Evolutionary conservation across 495 filamentous ascomycete species (phyloP), one percentile per base, ranked within the genome.

Genomic region (Penicillium flavigenum): DNA sequence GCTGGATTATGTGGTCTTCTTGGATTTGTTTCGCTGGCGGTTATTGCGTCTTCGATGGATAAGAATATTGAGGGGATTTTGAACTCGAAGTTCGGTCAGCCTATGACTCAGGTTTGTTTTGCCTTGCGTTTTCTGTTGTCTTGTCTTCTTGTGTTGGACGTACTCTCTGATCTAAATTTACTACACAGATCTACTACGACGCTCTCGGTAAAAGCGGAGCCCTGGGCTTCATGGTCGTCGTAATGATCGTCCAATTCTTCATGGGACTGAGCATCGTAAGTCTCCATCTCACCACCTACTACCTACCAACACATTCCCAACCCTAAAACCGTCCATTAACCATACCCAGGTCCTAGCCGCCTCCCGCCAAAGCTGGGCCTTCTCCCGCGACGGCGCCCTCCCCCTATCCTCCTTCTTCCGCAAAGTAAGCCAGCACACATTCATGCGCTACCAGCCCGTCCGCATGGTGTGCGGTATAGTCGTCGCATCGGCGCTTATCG

Each of bases 361-460:
- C 8, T 79, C 76, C 32, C 74, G 83, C 7, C 83, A 86, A 62
- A 74, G 73, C 58, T 86, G 83, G 83, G 83, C 83, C 20, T 86
- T 86, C 63, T 81, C 77, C 39, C 76, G 83, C 8, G 83, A 86
- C 59, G 81, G 81, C 27, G 82, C 81, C 17, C 79, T 85, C 8
- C 82, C 85, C 0, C 82, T 88, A 62, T 85, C 83, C 47, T 73
- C 70, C 54, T 88, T 80, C 70, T 84, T 86, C 71, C 76, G 82
- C 38, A 76, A 75, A 42, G 79, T 86, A 62, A 81, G 77, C 60
- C 76, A 81, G 58, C 68, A 68, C 36, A 27, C 27, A 16, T 43
- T 62, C 10, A 77, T 82, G 48, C 82, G 79, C 31, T 85, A 80
- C 59, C 86, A 86, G 51, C 86, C 86, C 5, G 68, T 88, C 20